These are phyloP conservation scores for Vigna angularis DNA, from an alignment of 306 rosid genomes.

Conservation along the genomic window DNA sequence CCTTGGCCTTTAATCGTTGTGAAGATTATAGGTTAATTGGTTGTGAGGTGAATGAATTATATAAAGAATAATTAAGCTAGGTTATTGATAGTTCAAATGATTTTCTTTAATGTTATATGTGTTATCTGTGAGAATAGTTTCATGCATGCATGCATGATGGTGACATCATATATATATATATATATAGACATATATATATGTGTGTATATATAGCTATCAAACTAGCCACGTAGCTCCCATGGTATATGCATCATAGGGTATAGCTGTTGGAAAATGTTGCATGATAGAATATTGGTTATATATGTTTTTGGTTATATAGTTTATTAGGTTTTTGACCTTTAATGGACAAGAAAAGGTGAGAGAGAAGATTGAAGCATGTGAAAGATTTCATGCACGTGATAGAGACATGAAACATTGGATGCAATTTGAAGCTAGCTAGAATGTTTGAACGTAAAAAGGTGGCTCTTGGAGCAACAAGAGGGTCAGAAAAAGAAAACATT, in stretches of 20 bases:
- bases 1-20: no score
- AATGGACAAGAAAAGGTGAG: neutral
- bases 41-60: no score
- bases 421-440: neutral
- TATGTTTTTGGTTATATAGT: neutral
- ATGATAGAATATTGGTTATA: neutral
- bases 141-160: slow-evolving; percentile 23
- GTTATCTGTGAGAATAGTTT: neutral
- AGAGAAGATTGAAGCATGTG: neutral
- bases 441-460: neutral
- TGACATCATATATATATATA: neutral
- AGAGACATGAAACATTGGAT: neutral
- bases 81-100: neutral
- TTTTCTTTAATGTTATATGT: neutral
- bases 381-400: neutral
- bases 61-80: neutral
- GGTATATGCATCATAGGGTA: neutral
- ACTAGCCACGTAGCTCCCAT: neutral
- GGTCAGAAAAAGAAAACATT: neutral
- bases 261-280: neutral
- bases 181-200: neutral
- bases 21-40: no score
- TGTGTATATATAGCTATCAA: neutral
- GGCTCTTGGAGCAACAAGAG: slow-evolving; percentile 4
- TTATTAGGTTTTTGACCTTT: neutral